Conservation (phyloP, 176 grass and related monocot genomes). For the Phyllostachys edulis region DNA sequence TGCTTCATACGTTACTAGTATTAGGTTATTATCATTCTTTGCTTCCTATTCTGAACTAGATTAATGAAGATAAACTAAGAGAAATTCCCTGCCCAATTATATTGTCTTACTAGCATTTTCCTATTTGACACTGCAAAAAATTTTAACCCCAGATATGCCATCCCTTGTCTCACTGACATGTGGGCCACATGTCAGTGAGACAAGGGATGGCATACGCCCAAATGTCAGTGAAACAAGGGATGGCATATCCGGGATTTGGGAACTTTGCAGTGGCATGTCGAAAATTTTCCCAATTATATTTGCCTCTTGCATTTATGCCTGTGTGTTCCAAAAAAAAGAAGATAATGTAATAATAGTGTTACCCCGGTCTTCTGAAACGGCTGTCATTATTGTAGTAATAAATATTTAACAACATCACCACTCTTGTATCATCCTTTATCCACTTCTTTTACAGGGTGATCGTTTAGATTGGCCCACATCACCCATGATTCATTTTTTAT, state of each 20-base stretch:
- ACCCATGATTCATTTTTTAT: background rate
- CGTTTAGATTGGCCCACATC: background rate
- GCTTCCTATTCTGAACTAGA: background rate
- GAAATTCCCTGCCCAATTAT: background rate
- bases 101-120: too few relatives aligned
- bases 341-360: background rate
- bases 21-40: background rate
- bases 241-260: too few relatives aligned
- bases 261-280: too few relatives aligned
- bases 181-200: too few relatives aligned
- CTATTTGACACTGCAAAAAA: too few relatives aligned
- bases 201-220: too few relatives aligned
- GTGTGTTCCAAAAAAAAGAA: background rate
- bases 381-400: background rate
- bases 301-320: background rate
- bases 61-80: background rate
- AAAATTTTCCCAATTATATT: background rate
- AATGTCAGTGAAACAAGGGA: too few relatives aligned
- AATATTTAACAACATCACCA: background rate
- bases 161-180: too few relatives aligned
- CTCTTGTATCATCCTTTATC: conserved; percentile 11
- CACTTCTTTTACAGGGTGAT: background rate
- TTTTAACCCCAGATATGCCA: too few relatives aligned
- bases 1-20: background rate
- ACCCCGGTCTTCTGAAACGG: background rate